These are phyloP conservation scores for Stentor roeselii DNA, from an alignment of 73 alveolate species.

Conservation along the genomic window DNA sequence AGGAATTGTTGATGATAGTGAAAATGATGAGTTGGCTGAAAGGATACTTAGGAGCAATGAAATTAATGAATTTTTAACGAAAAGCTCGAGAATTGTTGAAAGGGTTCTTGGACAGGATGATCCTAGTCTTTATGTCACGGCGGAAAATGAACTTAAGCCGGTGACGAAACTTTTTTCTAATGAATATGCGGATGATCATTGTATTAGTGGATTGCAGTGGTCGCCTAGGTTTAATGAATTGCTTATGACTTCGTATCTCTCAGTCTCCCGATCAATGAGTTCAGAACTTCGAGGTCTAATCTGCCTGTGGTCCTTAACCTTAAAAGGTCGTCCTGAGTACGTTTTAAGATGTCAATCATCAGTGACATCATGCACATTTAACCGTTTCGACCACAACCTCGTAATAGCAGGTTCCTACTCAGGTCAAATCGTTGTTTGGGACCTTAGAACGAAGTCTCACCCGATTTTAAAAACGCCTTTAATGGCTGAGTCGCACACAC, in stretches of 20 bases:
- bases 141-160: constrained; percentile 25
- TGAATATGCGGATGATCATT: constrained; percentile 42
- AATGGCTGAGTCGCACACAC: constrained; percentile 63
- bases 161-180: constrained; percentile 25
- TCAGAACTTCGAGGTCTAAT: constrained; percentile 79
- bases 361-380: constrained; percentile 72
- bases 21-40: constrained; percentile 47
- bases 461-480: constrained; percentile 71
- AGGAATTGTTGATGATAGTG: background rate
- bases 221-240: constrained; percentile 57
- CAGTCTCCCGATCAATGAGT: constrained; percentile 7
- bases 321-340: constrained; percentile 78
- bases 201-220: constrained; percentile 83
- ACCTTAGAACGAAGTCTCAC: constrained; percentile 61
- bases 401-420: constrained; percentile 87
- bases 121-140: constrained; percentile 22
- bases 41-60: constrained; percentile 35
- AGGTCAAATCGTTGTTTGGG: constrained; percentile 88
- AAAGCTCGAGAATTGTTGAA: constrained; percentile 53
- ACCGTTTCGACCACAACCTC: constrained; percentile 69
- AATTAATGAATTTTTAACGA: constrained; percentile 44
- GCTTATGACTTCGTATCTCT: constrained; percentile 70
- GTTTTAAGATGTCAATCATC: constrained; percentile 65
- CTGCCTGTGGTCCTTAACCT: constrained; percentile 73
- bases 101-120: constrained; percentile 48